Evolutionary conservation across 257 asterid species (phyloP).

Genomic region (Plantago elongata): DNA sequence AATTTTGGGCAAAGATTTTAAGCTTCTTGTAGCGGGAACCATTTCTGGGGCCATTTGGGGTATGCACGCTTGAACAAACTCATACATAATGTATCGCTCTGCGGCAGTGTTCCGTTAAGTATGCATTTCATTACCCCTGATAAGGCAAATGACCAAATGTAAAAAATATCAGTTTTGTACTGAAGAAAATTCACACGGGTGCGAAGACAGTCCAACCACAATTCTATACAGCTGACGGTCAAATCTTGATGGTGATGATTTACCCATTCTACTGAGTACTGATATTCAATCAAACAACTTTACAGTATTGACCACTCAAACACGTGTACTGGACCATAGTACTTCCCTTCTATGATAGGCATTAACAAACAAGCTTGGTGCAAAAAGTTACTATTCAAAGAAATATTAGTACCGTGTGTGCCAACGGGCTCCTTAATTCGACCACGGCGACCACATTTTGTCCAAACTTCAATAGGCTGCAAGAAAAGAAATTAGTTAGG

Average conservation of each 20-base stretch:
- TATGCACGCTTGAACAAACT: constrained; percentile 77
- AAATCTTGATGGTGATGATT: too few relatives aligned
- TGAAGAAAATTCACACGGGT: not conserved
- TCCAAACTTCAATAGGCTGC: constrained; percentile 94
- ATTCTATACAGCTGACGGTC: too few relatives aligned
- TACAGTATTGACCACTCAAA: not conserved
- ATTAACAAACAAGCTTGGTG: not conserved
- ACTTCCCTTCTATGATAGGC: not conserved
- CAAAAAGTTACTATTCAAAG: not conserved
- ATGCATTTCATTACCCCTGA: constrained; percentile 94
- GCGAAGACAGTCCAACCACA: too few relatives aligned
- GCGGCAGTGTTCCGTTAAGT: constrained; percentile 77
- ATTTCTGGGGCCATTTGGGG: constrained; percentile 87
- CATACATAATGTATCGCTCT: constrained; percentile 91
- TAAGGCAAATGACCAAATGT: not conserved
- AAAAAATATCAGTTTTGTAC: not conserved
- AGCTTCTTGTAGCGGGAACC: constrained; percentile 60
- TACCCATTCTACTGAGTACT: not conserved
- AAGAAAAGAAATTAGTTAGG: constrained; percentile 17
- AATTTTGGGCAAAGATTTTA: constrained; percentile 17
- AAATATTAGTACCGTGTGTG: constrained; percentile 65
- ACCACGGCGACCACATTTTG: constrained; percentile 93
- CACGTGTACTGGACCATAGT: not conserved
- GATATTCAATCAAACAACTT: not conserved
- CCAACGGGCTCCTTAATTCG: constrained; percentile 97